Evolutionary conservation across 2,329 filamentous ascomycete genomes (phyloP), one percentile per base, ranked within the genome.

Genomic region (Cladosporium halotolerans): DNA sequence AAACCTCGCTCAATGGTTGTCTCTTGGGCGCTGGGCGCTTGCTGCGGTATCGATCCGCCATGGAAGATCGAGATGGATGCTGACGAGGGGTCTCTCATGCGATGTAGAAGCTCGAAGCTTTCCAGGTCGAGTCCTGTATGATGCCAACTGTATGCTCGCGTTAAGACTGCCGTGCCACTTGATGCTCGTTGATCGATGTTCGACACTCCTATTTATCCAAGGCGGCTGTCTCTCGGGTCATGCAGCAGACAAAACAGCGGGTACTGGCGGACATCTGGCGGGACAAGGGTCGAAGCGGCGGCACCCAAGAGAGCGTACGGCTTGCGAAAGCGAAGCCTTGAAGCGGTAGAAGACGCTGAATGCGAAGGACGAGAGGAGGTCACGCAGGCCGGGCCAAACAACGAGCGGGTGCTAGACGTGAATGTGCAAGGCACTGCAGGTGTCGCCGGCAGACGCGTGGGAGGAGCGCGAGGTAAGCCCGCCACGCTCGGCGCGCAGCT

Each of bases 41-140:
- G 47, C 58, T 53, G 48, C 62, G 60, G 52, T 65, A 62, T 41
- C 62, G 61, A 16, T 67, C 64, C 44, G 64, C 65, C 65, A 68
- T 68, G 49, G 47, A 53, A 23, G 18, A n/a, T 23, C 9, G 8
- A 9, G 31, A 14, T 28, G 7, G 11, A 13, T 3, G 16, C 23
- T 9, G 18, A 3, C 18, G 7, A n/a, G 23, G 3, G 4, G 32
- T 9, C 13, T n/a, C 11, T 11, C 48, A 44, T 44, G 32, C 40
- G 33, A 14, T 33, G 16, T 43, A 9, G 19, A 5, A 7, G 11
- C 14, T 34, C 8, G 32, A 23, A 1, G 16, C 40, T 23, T 14
- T 9, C 23, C 40, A 23, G 19, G 14, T 9, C 10, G 13, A 32
- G 42, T 13, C 14, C 10, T 31, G 23, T n/a, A 32, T 9, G 19